A percentile compares a stretch with the other conserved stretches of the same genome.
Conservation (phyloP, 345 rosid species). For the Reutealis trisperma region DNA sequence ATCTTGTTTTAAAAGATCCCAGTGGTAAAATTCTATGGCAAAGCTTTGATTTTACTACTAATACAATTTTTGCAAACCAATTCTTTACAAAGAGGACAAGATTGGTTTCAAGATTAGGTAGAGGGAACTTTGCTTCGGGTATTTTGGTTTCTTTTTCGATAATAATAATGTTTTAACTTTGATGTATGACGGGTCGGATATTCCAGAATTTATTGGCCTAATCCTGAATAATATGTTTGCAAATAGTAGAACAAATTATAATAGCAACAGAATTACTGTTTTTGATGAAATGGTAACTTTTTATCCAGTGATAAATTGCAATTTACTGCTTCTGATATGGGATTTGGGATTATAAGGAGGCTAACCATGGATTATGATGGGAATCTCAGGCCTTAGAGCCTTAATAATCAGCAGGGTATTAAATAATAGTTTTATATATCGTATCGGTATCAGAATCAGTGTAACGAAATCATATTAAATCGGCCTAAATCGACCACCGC, state of each 20-base stretch:
- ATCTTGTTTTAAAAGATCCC: conserved; percentile 35
- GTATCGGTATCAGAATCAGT: too few species aligned
- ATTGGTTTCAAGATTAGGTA: conserved; percentile 31
- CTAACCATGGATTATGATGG: conserved; percentile 44
- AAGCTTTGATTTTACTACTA: not conserved
- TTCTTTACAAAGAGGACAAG: conserved; percentile 26
- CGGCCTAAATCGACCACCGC: too few species aligned
- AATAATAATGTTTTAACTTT: conserved; percentile 42
- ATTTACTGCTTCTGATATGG: conserved; percentile 38
- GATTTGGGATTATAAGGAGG: conserved; percentile 41
- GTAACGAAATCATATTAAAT: too few species aligned
- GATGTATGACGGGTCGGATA: conserved; percentile 47
- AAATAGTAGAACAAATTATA: conserved; percentile 35
- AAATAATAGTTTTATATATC: too few species aligned
- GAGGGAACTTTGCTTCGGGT: conserved; percentile 32
- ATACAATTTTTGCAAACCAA: conserved; percentile 50
- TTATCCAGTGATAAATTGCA: conserved; percentile 34
- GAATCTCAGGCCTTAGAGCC: conserved; percentile 47
- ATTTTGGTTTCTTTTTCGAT: conserved; percentile 33
- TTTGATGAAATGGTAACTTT: conserved; percentile 37
- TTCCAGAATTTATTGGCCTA: conserved; percentile 52
- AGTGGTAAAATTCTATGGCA: not conserved
- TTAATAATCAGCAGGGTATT: conserved; percentile 6
- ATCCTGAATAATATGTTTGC: not conserved
- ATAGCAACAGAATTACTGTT: conserved; percentile 36